Conservation (phyloP, 208 protist species). For the Acanthamoeba triangularis region DNA sequence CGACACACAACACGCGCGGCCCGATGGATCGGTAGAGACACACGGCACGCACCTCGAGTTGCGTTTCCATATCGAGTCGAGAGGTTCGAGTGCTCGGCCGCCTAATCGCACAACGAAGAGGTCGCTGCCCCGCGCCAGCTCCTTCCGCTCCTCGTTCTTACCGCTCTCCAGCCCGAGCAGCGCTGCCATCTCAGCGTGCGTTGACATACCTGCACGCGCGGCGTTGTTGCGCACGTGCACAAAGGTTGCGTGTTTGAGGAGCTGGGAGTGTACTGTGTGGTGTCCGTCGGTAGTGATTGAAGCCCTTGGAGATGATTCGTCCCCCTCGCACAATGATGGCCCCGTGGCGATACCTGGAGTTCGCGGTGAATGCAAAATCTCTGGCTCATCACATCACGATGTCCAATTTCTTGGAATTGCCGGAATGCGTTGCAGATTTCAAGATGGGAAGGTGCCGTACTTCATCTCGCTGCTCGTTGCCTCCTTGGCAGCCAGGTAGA, state of each 20-base stretch:
- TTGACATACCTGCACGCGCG: slow-evolving; percentile 31
- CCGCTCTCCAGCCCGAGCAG: neutral
- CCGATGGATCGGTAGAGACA: too few species aligned
- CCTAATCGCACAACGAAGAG: slow-evolving; percentile 71
- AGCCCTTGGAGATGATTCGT: slow-evolving; percentile 66
- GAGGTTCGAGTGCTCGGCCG: slow-evolving; percentile 19
- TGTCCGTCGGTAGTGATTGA: slow-evolving; percentile 62
- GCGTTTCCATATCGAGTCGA: slow-evolving; percentile 55
- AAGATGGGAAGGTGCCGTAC: neutral
- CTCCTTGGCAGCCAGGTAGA: slow-evolving; percentile 50
- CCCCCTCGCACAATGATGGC: slow-evolving; percentile 54
- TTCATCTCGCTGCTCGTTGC: slow-evolving; percentile 38
- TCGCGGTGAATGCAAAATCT: neutral
- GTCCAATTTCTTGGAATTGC: slow-evolving; percentile 2
- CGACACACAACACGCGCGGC: too few species aligned
- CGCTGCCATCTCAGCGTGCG: slow-evolving; percentile 72
- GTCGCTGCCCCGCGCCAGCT: slow-evolving; percentile 65
- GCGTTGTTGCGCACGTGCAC: too few species aligned
- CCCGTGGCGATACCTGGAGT: slow-evolving; percentile 34
- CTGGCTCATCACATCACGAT: neutral
- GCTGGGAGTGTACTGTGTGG: neutral
- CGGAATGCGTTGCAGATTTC: neutral
- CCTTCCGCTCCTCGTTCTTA: neutral
- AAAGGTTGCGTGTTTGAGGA: too few species aligned
- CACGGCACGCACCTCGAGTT: slow-evolving; percentile 43